phyloP scores from a whole-genome alignment of 2,329 filamentous ascomycete species.

The Colletotrichum orchidophilum region DNA sequence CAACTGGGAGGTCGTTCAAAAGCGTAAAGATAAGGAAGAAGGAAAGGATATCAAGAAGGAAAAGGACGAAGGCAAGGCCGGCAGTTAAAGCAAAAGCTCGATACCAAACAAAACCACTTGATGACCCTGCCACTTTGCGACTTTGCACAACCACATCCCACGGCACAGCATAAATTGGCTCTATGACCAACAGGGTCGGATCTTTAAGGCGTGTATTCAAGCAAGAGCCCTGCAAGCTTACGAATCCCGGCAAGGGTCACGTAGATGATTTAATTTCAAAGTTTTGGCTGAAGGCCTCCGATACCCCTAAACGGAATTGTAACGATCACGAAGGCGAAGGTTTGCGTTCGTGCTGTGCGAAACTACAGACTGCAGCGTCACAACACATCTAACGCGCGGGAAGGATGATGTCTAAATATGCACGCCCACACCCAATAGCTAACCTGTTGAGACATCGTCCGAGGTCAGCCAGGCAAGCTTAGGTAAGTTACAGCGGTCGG shows the following conservation, averaged over 20 bases:
- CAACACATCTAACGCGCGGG: background rate
- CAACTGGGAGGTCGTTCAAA: slow-evolving; percentile 98
- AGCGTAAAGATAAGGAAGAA: slow-evolving; percentile 87
- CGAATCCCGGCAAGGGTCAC: background rate
- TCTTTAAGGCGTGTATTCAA: background rate
- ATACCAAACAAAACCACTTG: slow-evolving; percentile 27
- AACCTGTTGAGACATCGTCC: background rate
- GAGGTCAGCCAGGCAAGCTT: background rate
- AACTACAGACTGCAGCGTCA: slow-evolving; percentile 4
- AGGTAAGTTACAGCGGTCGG: background rate
- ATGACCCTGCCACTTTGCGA: slow-evolving; percentile 3
- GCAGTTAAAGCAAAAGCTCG: slow-evolving; percentile 37
- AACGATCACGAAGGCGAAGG: background rate
- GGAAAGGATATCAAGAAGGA: slow-evolving; percentile 53
- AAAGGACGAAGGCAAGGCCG: slow-evolving; percentile 49
- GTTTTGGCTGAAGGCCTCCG: background rate
- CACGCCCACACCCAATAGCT: background rate
- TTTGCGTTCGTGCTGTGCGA: background rate
- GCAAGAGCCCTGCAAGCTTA: background rate
- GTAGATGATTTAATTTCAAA: slow-evolving; percentile 5
- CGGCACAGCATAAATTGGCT: background rate
- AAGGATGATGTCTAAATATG: background rate
- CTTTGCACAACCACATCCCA: background rate
- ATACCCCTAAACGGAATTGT: background rate
- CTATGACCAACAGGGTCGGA: background rate